These are phyloP conservation scores for Aspergillus nomiae DNA, from an alignment of 2,329 filamentous ascomycete genomes.

Conservation along the genomic window DNA sequence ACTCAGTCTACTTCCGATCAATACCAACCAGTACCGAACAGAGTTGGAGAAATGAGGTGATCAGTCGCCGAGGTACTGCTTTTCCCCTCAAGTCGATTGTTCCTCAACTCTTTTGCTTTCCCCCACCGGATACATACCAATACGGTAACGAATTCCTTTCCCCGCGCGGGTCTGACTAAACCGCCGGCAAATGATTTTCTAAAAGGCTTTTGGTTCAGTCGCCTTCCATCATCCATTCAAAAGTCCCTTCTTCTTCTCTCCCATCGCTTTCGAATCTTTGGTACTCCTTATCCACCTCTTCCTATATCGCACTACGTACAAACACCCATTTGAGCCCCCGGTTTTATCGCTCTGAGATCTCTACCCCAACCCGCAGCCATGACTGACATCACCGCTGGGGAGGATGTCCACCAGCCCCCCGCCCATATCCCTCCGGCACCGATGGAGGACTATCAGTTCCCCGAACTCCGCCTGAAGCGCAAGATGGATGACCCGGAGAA, in stretches of 20 bases:
- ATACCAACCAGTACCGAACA: neutral
- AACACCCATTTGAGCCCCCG: neutral
- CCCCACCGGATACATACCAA: slow-evolving; percentile 9
- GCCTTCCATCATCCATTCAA: slow-evolving; percentile 6
- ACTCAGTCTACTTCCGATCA: neutral
- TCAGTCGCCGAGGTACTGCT: neutral
- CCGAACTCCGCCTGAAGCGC: slow-evolving; percentile 47
- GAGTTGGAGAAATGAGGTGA: slow-evolving; percentile 8
- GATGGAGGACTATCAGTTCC: slow-evolving; percentile 48
- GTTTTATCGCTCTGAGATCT: neutral
- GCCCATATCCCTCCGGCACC: slow-evolving; percentile 27
- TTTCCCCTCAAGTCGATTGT: neutral
- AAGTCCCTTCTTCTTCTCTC: neutral
- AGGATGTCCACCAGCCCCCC: slow-evolving; percentile 30
- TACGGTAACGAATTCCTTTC: slow-evolving; percentile 1
- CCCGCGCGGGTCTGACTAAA: slow-evolving; percentile 13
- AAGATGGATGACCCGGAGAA: slow-evolving; percentile 51
- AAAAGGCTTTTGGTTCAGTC: neutral
- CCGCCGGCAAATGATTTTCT: slow-evolving; percentile 5
- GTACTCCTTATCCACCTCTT: neutral
- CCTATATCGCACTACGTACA: neutral
- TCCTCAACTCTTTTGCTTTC: neutral
- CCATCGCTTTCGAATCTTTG: neutral
- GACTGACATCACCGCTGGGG: slow-evolving; percentile 29
- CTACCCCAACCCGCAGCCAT: slow-evolving; percentile 27